phyloP scores from a whole-genome alignment of 805 yeast species.

The Gaillardinia entomophila region DNA sequence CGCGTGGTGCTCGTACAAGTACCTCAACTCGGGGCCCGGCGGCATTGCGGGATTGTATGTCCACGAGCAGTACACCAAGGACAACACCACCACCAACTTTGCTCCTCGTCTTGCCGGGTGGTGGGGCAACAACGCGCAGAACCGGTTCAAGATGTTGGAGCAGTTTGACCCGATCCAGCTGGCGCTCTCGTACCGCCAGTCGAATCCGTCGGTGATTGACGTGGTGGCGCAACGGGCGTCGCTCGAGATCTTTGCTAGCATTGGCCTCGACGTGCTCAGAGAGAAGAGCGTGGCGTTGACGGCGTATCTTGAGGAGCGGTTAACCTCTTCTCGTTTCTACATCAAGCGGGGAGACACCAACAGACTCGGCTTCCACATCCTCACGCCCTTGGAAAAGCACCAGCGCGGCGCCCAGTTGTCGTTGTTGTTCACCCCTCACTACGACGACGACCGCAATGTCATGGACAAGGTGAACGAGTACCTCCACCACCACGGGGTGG shows the following conservation, averaged over 20 bases:
- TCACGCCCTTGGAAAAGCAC: constrained; percentile 57
- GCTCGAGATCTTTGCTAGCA: constrained; percentile 49
- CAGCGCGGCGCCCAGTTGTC: constrained; percentile 83
- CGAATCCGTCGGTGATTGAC: constrained; percentile 85
- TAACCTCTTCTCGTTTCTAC: constrained; percentile 45
- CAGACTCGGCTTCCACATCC: constrained; percentile 50
- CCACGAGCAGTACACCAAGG: constrained; percentile 44
- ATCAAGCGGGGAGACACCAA: constrained; percentile 17
- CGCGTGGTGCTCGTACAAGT: constrained; percentile 90
- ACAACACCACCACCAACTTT: constrained; percentile 23
- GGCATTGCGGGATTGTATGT: constrained; percentile 84
- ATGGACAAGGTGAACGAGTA: constrained; percentile 58
- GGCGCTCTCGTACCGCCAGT: constrained; percentile 84
- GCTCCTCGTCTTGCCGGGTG: constrained; percentile 85
- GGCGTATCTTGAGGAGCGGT: constrained; percentile 42
- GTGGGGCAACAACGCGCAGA: constrained; percentile 84
- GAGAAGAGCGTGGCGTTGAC: constrained; percentile 56
- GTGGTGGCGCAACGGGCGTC: constrained; percentile 69
- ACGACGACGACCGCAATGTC: constrained; percentile 33
- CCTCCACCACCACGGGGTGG: constrained; percentile 54
- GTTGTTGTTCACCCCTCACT: constrained; percentile 48
- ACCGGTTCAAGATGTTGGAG: constrained; percentile 76
- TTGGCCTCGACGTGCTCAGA: constrained; percentile 55
- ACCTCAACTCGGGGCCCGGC: constrained; percentile 90
- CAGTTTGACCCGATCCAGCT: constrained; percentile 74